Evolutionary conservation across 441 rosid species (phyloP).

Genomic region (Aleurites moluccanus): DNA sequence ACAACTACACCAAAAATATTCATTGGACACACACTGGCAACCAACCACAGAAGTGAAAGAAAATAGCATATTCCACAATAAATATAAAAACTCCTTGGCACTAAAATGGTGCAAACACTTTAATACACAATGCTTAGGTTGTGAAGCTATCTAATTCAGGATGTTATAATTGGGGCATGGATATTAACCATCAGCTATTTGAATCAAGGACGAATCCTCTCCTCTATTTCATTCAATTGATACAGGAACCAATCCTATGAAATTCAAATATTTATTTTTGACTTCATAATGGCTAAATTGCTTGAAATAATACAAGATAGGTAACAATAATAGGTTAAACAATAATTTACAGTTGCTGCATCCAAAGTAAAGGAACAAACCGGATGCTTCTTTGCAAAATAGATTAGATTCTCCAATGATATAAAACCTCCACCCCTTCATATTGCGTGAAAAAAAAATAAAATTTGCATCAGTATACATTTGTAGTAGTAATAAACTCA

Average conservation of each 20-base stretch:
- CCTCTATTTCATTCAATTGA: neutral
- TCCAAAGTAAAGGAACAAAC: slow-evolving; percentile 50
- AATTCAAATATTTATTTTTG: neutral
- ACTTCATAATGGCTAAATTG: too few relatives aligned
- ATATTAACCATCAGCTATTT: neutral
- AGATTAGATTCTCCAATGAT: slow-evolving; percentile 92
- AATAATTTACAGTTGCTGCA: slow-evolving; percentile 2
- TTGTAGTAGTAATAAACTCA: slow-evolving; percentile 2
- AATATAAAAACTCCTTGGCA: too few relatives aligned
- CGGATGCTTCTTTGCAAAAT: slow-evolving; percentile 77
- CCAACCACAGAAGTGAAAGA: too few relatives aligned
- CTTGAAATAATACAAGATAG: too few relatives aligned
- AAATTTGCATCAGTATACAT: slow-evolving; percentile 23
- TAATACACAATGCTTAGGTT: too few relatives aligned
- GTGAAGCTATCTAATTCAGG: too few relatives aligned
- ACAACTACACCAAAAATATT: too few relatives aligned
- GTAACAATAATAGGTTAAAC: neutral
- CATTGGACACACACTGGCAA: too few relatives aligned
- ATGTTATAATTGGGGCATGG: neutral
- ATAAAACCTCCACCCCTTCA: slow-evolving; percentile 95
- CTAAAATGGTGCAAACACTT: too few relatives aligned
- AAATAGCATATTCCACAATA: too few relatives aligned
- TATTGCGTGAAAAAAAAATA: slow-evolving; percentile 28
- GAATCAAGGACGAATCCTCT: neutral
- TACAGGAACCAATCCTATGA: neutral